A percentile compares a stretch with the other conserved stretches of the same genome.
Conservation (phyloP, 306 rosid genomes). For the Cicer pinnatifidum region DNA sequence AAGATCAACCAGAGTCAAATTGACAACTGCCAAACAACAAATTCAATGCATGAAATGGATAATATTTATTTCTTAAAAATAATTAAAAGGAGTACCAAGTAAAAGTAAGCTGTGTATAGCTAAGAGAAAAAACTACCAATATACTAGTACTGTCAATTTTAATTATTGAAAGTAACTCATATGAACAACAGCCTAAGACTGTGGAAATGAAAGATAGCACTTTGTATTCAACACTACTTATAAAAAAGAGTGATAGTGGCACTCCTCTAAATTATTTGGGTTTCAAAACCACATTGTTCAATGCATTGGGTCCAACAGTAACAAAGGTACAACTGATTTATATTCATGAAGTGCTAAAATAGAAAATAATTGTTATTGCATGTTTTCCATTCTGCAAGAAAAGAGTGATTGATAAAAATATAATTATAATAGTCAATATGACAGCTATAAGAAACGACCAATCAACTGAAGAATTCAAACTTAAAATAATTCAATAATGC, state of each 20-base stretch:
- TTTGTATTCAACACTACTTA: conserved; percentile 22
- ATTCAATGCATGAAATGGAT: conserved; percentile 43
- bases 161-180: conserved; percentile 22
- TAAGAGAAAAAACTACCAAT: neutral
- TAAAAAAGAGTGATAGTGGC: neutral
- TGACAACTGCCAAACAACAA: conserved; percentile 81
- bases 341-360: neutral
- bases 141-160: neutral
- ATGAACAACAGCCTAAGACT: neutral
- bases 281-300: conserved; percentile 4
- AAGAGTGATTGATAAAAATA: conserved; percentile 25
- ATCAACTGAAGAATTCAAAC: conserved; percentile 40
- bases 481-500: conserved; percentile 51
- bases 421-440: neutral
- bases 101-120: neutral
- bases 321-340: neutral
- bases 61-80: neutral
- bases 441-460: neutral
- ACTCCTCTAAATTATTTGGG: conserved; percentile 21
- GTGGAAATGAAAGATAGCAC: conserved; percentile 3
- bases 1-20: conserved; percentile 94
- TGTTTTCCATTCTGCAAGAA: conserved; percentile 13
- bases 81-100: neutral
- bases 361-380: conserved; percentile 11
- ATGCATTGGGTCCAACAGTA: conserved; percentile 10